Percentiles rank a stretch among this genome's conserved stretches.
These are phyloP conservation scores for Fistulifera pelliculosa DNA, from an alignment of 108 stramenopile genomes.

Conservation along the genomic window DNA sequence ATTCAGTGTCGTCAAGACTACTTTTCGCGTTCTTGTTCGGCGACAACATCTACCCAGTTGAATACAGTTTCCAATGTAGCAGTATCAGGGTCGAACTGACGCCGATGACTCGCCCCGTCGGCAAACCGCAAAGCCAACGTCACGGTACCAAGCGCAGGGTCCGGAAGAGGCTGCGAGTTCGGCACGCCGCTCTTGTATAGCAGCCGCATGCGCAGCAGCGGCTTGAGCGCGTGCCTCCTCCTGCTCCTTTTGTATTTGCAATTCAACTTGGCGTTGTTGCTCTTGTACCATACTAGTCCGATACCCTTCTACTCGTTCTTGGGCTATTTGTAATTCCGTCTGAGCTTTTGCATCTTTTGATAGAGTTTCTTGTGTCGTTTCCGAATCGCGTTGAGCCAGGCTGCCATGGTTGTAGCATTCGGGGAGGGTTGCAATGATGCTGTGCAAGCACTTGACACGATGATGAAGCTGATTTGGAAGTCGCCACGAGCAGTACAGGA, in stretches of 20 bases:
- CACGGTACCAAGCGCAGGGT: not conserved
- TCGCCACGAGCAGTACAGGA: slow-evolving; percentile 52
- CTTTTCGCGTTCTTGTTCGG: slow-evolving; percentile 61
- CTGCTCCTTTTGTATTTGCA: slow-evolving; percentile 30
- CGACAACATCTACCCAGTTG: slow-evolving; percentile 75
- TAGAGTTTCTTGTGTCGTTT: slow-evolving; percentile 64
- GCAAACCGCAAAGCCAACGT: not conserved
- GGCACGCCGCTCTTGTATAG: slow-evolving; percentile 30
- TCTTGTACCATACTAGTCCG: slow-evolving; percentile 40
- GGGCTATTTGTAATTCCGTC: slow-evolving; percentile 31
- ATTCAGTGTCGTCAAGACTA: slow-evolving; percentile 65
- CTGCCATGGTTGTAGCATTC: slow-evolving; percentile 29
- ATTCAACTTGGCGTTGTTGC: slow-evolving; percentile 26
- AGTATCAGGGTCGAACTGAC: slow-evolving; percentile 43
- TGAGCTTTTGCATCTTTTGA: slow-evolving; percentile 38
- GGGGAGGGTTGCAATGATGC: slow-evolving; percentile 81
- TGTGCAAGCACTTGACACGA: slow-evolving; percentile 38
- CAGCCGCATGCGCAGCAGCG: slow-evolving; percentile 23
- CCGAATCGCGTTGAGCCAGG: slow-evolving; percentile 57
- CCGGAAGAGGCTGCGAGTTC: slow-evolving; percentile 38
- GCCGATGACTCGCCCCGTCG: slow-evolving; percentile 14
- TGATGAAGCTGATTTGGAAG: slow-evolving; percentile 26
- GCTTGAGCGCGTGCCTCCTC: slow-evolving; percentile 16
- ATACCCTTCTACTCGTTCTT: slow-evolving; percentile 65
- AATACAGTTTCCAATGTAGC: slow-evolving; percentile 42